phyloP scores from a whole-genome alignment of 768 basidiomycete genomes.

The Astraeus odoratus region DNA sequence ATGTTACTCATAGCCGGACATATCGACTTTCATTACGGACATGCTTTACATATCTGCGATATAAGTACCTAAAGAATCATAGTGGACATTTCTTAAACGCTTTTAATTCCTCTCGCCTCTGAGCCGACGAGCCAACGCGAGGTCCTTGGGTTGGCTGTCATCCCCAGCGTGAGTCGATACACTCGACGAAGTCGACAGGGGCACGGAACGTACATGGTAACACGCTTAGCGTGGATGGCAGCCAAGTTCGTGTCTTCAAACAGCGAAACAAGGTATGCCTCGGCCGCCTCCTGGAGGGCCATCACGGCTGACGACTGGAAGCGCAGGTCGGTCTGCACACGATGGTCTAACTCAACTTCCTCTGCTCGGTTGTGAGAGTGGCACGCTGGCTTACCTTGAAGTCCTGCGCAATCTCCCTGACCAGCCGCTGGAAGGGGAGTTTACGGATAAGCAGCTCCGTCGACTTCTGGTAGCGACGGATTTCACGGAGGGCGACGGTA shows the following conservation, averaged over 20 bases:
- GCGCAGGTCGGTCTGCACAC: conserved; percentile 57
- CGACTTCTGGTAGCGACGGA: conserved; percentile 77
- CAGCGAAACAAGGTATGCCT: conserved; percentile 70
- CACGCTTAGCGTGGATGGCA: conserved; percentile 76
- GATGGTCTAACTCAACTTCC: neutral
- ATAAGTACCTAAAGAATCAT: neutral
- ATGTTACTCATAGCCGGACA: too few species aligned
- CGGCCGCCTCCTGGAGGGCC: conserved; percentile 77
- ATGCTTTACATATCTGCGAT: neutral
- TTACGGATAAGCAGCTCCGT: conserved; percentile 80
- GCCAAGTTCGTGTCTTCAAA: conserved; percentile 76
- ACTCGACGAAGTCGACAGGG: neutral
- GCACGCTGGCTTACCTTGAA: conserved; percentile 50
- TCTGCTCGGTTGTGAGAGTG: neutral
- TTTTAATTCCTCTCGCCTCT: conserved; percentile 63
- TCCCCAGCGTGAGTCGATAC: conserved; percentile 11
- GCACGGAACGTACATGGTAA: conserved; percentile 47
- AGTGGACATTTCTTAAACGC: neutral
- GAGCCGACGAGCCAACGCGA: conserved; percentile 66
- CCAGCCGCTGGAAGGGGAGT: conserved; percentile 81
- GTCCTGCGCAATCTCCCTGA: conserved; percentile 82
- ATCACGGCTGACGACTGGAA: conserved; percentile 85
- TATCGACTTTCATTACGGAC: neutral
- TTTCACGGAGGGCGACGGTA: conserved; percentile 83
- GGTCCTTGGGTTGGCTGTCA: conserved; percentile 67